Base-by-base conservation (phyloP, 1,284 basidiomycete genomes). In the Hemileia vastatrix region DNA sequence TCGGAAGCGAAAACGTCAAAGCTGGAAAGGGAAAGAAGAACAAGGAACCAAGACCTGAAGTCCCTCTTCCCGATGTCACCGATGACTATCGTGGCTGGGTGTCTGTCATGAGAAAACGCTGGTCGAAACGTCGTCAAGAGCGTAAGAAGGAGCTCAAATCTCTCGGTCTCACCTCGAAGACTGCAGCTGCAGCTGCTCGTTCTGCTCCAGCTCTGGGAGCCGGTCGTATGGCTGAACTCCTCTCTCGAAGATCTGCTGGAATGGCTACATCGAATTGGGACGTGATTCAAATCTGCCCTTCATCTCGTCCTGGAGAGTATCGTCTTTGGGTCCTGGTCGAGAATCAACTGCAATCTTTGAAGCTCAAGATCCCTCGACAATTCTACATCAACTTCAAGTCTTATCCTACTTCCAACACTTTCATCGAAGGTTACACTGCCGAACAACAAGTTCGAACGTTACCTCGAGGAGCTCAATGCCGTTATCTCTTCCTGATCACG, bases 341-440 rank as follows among this genome's bases (percentile, higher is more conserved):
- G 27, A 65, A 66, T 24, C 71, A 72, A 40, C 62, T 75, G 24
- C 74, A 75, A 50, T 62, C 61, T 23, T 64, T 75, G 50, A 71
- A 70, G 62, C 66, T 75, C 45, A 69, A 65, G 21, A 67, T 75
- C 3, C 73, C 74, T 6, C 72, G 74, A 44, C 65, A 71, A 54
- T 69, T 75, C 56, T 75, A 75, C 63, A 67, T 75, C 57, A 71
- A 72, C 62, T 72, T 75, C 65, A 71, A 72, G 62, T 56, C 53
- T 24, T 44, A 61, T 13, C 72, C 73, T 8, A 27, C 53, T 40
- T 55, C 64, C 3, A 60, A 63, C 4, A 57, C 66, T 3, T 71
- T 75, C 53, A 54, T 63, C 2, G 54, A 57, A 11, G 24, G 23
- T 6, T 73, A 74, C 59, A 19, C 21, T 5, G 72, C 66, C 19